phyloP scores from a whole-genome alignment of 2,329 filamentous ascomycete genomes.

The Cryoendolithus antarcticus region DNA sequence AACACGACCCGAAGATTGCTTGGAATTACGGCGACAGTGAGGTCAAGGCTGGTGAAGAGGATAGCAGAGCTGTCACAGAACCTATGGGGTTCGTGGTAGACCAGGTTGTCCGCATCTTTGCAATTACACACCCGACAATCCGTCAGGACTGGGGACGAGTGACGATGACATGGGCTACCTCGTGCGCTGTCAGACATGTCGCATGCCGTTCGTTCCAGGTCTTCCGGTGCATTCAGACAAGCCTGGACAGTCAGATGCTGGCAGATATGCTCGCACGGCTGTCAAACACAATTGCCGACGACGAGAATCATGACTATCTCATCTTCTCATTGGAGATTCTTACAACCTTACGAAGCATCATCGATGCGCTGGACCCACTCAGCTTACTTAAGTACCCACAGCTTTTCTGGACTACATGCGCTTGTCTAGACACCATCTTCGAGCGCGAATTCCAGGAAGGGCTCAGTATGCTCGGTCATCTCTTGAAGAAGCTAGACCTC shows the following conservation, averaged over 20 bases:
- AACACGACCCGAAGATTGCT: conserved; percentile 70
- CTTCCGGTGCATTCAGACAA: conserved; percentile 85
- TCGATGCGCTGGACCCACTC: conserved; percentile 66
- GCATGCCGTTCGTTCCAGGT: conserved; percentile 96
- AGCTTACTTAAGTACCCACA: conserved; percentile 85
- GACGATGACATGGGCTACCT: conserved; percentile 89
- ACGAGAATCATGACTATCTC: conserved; percentile 76
- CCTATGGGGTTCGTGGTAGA: conserved; percentile 78
- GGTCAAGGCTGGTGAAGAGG: conserved; percentile 50
- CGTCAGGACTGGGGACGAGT: conserved; percentile 85
- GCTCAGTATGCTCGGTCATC: conserved; percentile 78
- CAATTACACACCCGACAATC: conserved; percentile 69
- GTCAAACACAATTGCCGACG: conserved; percentile 93
- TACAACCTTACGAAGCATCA: conserved; percentile 84
- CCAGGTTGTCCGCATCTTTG: conserved; percentile 75
- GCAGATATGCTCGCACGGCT: conserved; percentile 91
- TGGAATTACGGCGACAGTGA: conserved; percentile 95
- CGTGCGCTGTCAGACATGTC: conserved; percentile 85
- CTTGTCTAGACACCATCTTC: conserved; percentile 91
- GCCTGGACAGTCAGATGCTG: conserved; percentile 83
- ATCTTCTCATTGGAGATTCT: conserved; percentile 97
- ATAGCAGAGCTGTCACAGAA: conserved; percentile 64
- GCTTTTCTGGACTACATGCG: conserved; percentile 94
- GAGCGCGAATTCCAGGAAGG: conserved; percentile 90
- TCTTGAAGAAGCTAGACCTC: conserved; percentile 75